Evolutionary conservation across 2,329 filamentous ascomycete species (phyloP).

Genomic region (Calonectria pseudoturangicola): DNA sequence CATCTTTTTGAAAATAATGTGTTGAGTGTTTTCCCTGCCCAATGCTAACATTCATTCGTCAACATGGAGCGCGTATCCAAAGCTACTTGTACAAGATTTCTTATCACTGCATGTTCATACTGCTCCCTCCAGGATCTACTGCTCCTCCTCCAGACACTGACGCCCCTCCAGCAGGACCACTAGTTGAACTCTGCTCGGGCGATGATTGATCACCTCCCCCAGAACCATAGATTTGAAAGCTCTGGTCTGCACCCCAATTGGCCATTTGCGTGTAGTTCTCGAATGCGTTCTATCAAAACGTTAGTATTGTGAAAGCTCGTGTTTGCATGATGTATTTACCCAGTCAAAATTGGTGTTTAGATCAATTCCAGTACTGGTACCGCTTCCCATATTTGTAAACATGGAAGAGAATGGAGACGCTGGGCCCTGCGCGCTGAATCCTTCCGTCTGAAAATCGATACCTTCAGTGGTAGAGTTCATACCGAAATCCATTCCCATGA

Average conservation of each 20-base stretch:
- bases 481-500: constrained; percentile 67
- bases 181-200: constrained; percentile 51
- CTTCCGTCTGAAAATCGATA: constrained; percentile 57
- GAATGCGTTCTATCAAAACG: constrained; percentile 68
- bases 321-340: constrained; percentile 63
- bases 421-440: constrained; percentile 52
- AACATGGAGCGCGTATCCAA: constrained; percentile 41
- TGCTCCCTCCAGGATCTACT: constrained; percentile 30
- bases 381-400: constrained; percentile 67
- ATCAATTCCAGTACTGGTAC: constrained; percentile 60
- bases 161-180: constrained; percentile 49
- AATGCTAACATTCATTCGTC: constrained; percentile 36
- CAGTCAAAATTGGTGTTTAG: constrained; percentile 74
- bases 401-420: constrained; percentile 72
- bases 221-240: constrained; percentile 70
- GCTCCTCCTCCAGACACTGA: constrained; percentile 34
- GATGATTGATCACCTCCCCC: constrained; percentile 55
- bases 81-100: constrained; percentile 41
- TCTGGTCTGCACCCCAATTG: constrained; percentile 71
- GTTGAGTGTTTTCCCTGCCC: constrained; percentile 43
- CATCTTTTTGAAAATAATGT: constrained; percentile 31
- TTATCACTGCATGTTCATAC: constrained; percentile 51
- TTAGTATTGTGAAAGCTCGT: neutral
- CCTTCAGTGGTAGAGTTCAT: constrained; percentile 55
- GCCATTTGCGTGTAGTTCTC: constrained; percentile 74